phyloP scores from a whole-genome alignment of 805 yeast genomes.

The Myxozyma lipomycoides region DNA sequence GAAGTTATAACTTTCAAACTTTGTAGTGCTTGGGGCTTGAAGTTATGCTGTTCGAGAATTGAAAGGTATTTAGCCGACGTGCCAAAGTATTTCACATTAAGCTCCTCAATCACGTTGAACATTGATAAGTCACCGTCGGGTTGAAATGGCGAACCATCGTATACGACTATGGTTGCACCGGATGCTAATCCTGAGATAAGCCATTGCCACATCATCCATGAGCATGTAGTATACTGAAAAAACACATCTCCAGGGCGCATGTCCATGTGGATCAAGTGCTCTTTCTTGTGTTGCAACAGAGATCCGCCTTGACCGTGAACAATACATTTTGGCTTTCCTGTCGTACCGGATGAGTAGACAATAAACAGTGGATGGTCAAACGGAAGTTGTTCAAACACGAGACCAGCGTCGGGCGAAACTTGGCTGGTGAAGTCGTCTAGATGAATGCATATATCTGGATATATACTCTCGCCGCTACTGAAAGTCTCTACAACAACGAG shows the following conservation, averaged over 20 bases:
- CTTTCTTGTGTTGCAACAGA: slow-evolving; percentile 30
- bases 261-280: slow-evolving; percentile 29
- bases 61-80: slow-evolving; percentile 32
- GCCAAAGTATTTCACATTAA: slow-evolving; percentile 29
- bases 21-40: slow-evolving; percentile 10
- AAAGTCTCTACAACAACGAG: slow-evolving; percentile 17
- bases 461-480: neutral
- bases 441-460: slow-evolving; percentile 6
- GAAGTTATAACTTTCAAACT: slow-evolving; percentile 26
- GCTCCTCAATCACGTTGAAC: slow-evolving; percentile 29
- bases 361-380: slow-evolving; percentile 30
- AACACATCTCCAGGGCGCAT: slow-evolving; percentile 27
- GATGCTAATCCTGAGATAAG: slow-evolving; percentile 31
- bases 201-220: slow-evolving; percentile 35
- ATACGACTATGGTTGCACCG: slow-evolving; percentile 29
- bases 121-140: slow-evolving; percentile 27
- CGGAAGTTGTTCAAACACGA: slow-evolving; percentile 27
- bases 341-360: slow-evolving; percentile 31
- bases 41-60: slow-evolving; percentile 24
- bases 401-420: slow-evolving; percentile 3
- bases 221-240: slow-evolving; percentile 31
- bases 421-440: slow-evolving; percentile 5
- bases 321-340: slow-evolving; percentile 31
- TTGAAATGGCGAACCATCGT: slow-evolving; percentile 31
- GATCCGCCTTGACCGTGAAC: slow-evolving; percentile 31